phyloP scores from a whole-genome alignment of 768 basidiomycete genomes.

The Termitomyces sp. region DNA sequence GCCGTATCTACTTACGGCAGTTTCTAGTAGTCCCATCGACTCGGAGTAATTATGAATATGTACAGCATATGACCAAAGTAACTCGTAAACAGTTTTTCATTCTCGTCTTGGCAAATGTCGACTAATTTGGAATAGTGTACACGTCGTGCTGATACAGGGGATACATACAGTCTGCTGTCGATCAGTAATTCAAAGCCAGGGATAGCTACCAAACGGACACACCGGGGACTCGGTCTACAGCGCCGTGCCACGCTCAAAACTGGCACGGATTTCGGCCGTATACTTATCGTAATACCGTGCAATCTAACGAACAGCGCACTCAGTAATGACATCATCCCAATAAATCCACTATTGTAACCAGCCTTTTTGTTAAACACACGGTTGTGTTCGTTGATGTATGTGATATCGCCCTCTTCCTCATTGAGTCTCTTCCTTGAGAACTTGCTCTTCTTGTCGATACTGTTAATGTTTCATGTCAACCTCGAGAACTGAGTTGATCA shows the following conservation, averaged over 20 bases:
- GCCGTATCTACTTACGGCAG: no score
- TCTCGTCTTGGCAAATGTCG: not conserved
- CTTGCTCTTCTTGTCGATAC: slow-evolving; percentile 85
- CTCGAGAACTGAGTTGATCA: not conserved
- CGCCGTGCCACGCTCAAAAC: slow-evolving; percentile 96
- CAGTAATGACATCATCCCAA: not conserved
- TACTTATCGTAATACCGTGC: slow-evolving; percentile 96
- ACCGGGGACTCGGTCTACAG: slow-evolving; percentile 37
- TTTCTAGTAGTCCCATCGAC: no score
- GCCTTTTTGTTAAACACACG: slow-evolving; percentile 98
- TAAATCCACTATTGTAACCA: slow-evolving; percentile 3
- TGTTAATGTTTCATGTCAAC: slow-evolving; percentile 22
- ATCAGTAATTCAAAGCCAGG: not conserved
- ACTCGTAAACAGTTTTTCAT: not conserved
- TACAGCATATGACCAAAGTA: not conserved
- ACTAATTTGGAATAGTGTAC: not conserved
- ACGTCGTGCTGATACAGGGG: not conserved
- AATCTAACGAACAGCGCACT: slow-evolving; percentile 43
- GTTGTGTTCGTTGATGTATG: slow-evolving; percentile 98
- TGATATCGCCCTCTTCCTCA: slow-evolving; percentile 94
- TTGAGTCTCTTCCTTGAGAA: slow-evolving; percentile 86
- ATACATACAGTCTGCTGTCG: not conserved
- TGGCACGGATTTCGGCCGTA: slow-evolving; percentile 91
- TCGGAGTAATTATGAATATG: no score
- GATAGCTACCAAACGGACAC: not conserved